phyloP scores from a whole-genome alignment of 2,329 filamentous ascomycete species.

The Thielaviopsis ethacetica region DNA sequence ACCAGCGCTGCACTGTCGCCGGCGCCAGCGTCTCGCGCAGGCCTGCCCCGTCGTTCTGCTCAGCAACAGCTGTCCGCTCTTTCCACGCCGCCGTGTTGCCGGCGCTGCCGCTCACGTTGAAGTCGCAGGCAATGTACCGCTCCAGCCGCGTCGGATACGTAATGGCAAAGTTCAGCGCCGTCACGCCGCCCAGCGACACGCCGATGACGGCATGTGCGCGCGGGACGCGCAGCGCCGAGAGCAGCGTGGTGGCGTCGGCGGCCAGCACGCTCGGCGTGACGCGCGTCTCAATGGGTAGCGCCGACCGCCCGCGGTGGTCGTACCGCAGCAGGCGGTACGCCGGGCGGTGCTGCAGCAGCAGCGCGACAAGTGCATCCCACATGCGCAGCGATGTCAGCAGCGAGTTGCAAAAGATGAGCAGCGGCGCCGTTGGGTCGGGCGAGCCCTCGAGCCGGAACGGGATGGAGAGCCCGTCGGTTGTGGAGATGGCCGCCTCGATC shows the following conservation, averaged over 20 bases:
- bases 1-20: conserved; percentile 62
- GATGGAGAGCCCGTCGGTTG: conserved; percentile 49
- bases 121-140: conserved; percentile 60
- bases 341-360: conserved; percentile 42
- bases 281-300: conserved; percentile 29
- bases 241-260: conserved; percentile 47
- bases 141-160: conserved; percentile 41
- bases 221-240: conserved; percentile 52
- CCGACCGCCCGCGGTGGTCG: conserved; percentile 53
- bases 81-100: conserved; percentile 68
- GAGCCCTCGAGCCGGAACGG: conserved; percentile 65
- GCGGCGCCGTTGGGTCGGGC: conserved; percentile 46
- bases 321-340: conserved; percentile 63
- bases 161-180: conserved; percentile 56
- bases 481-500: conserved; percentile 45
- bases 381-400: conserved; percentile 63
- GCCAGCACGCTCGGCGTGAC: conserved; percentile 50
- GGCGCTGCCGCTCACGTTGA: conserved; percentile 53
- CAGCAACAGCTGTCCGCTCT: conserved; percentile 54
- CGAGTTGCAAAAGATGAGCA: conserved; percentile 64
- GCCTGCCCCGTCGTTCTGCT: conserved; percentile 37
- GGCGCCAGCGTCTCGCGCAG: conserved; percentile 49
- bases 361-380: conserved; percentile 58
- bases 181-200: conserved; percentile 69
- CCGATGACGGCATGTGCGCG: conserved; percentile 53